A percentile compares a stretch with the other conserved stretches of the same genome.
phyloP scores from a whole-genome alignment of 352 stramenopile species.

The Pythium aristosporum region DNA sequence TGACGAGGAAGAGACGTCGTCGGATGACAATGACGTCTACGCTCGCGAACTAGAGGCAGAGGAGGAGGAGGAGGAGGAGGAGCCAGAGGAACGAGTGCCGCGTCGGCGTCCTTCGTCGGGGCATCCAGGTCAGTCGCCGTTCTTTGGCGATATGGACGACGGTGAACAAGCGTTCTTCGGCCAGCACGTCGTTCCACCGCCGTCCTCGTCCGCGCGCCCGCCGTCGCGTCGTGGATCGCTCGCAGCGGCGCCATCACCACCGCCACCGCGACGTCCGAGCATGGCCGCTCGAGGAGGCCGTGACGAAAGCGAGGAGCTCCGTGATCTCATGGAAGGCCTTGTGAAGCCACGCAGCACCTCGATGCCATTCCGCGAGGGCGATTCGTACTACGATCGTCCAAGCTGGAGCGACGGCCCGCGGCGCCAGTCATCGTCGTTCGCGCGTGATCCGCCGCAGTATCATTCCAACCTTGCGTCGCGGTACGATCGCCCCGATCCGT shows the following conservation, averaged over 20 bases:
- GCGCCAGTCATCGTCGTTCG: slow-evolving; percentile 13
- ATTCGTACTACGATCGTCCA: slow-evolving; percentile 32
- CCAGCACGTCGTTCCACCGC: neutral
- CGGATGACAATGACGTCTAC: slow-evolving; percentile 21
- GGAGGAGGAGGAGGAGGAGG: slow-evolving; percentile 11
- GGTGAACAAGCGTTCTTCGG: slow-evolving; percentile 22
- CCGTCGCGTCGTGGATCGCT: slow-evolving; percentile 15
- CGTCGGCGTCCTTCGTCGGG: neutral
- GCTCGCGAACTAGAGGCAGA: neutral
- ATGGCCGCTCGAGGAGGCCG: slow-evolving; percentile 12
- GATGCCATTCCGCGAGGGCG: slow-evolving; percentile 37
- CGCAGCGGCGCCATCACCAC: neutral
- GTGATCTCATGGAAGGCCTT: slow-evolving; percentile 57
- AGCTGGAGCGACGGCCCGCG: slow-evolving; percentile 54
- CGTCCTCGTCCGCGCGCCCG: neutral
- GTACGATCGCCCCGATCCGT: slow-evolving; percentile 16
- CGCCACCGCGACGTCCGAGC: slow-evolving; percentile 14
- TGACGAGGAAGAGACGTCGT: slow-evolving; percentile 20
- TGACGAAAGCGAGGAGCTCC: slow-evolving; percentile 61
- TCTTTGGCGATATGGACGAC: slow-evolving; percentile 18
- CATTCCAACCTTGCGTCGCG: slow-evolving; percentile 1
- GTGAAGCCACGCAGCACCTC: slow-evolving; percentile 66
- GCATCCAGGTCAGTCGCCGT: slow-evolving; percentile 2
- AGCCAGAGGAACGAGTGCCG: neutral
- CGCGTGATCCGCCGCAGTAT: slow-evolving; percentile 2